Evolutionary conservation across 2,329 filamentous ascomycete genomes (phyloP).

Genomic region (Fusarium kyushuense): DNA sequence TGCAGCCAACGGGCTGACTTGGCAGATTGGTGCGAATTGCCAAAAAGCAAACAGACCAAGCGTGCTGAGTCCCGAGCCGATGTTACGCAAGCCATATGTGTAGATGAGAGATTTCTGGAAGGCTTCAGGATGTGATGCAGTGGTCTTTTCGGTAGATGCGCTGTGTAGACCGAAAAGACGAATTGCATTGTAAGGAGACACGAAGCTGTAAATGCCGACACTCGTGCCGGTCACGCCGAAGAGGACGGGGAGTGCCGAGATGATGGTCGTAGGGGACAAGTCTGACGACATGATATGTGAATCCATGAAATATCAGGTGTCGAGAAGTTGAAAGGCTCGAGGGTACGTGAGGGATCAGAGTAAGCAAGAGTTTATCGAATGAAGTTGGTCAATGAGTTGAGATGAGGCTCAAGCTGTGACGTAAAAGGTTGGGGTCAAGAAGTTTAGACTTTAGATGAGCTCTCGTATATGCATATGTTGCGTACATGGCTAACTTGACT

Average conservation of each 20-base stretch:
- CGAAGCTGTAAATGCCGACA: conserved; percentile 36
- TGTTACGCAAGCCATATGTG: conserved; percentile 20
- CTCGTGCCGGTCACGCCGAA: conserved; percentile 22
- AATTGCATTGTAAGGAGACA: conserved; percentile 25
- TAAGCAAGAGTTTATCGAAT: background rate
- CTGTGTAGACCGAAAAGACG: conserved; percentile 18
- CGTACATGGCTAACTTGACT: conserved; percentile 5
- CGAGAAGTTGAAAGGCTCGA: background rate
- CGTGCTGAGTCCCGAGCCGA: conserved; percentile 17
- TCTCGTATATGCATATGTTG: conserved; percentile 27
- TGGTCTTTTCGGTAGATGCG: background rate
- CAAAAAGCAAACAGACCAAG: conserved; percentile 33
- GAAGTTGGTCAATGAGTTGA: background rate
- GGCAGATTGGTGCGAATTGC: conserved; percentile 29
- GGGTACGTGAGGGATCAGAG: too few relatives aligned
- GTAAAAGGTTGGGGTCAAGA: conserved; percentile 2
- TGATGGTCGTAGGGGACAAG: conserved; percentile 6
- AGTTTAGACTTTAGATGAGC: background rate
- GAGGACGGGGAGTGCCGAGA: conserved; percentile 24
- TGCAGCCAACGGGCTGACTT: conserved; percentile 6
- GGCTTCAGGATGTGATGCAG: conserved; percentile 3
- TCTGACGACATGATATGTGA: conserved; percentile 4
- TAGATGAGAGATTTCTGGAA: conserved; percentile 33
- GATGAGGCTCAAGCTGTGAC: conserved; percentile 15
- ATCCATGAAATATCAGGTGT: background rate